A percentile compares a stretch with the other conserved stretches of the same genome.
These are phyloP conservation scores for Epicoccum sorghinum DNA, from an alignment of 2,329 filamentous ascomycete species.

Conservation along the genomic window DNA sequence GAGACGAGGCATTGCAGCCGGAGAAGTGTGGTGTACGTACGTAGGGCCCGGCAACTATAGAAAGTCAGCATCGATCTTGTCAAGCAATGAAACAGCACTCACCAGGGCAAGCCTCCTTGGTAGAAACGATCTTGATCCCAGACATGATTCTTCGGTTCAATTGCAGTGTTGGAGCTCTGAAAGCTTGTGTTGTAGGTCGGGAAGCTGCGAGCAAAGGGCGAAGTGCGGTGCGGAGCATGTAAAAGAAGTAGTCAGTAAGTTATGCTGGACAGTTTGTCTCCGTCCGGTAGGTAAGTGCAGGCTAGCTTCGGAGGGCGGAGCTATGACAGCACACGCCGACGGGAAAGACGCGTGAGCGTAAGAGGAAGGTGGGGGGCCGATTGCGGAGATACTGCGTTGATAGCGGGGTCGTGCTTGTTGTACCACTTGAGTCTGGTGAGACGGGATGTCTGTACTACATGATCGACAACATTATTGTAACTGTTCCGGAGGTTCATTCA, in stretches of 20 bases:
- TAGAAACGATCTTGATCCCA: slow-evolving; percentile 53
- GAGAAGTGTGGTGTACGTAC: slow-evolving; percentile 37
- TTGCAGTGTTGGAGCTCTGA: not conserved
- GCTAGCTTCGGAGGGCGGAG: slow-evolving; percentile 27
- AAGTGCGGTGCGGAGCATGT: slow-evolving; percentile 10
- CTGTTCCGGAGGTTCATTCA: no score
- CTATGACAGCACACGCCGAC: slow-evolving; percentile 11
- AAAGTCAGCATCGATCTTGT: slow-evolving; percentile 13
- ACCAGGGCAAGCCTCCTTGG: slow-evolving; percentile 52
- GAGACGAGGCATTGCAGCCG: not conserved
- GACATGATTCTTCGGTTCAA: slow-evolving; percentile 43
- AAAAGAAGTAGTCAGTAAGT: not conserved
- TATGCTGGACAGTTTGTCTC: slow-evolving; percentile 19
- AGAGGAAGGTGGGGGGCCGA: slow-evolving; percentile 17
- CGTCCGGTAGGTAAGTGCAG: slow-evolving; percentile 29
- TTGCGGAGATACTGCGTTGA: not conserved
- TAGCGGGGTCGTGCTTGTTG: no score
- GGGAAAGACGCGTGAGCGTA: slow-evolving; percentile 7
- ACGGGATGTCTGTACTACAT: no score
- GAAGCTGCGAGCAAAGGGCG: not conserved
- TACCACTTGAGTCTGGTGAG: no score
- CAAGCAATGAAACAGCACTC: slow-evolving; percentile 23
- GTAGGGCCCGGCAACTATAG: slow-evolving; percentile 51
- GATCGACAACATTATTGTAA: no score
- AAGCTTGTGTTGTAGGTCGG: not conserved